Evolutionary conservation across 257 asterid species (phyloP).

Genomic region (Nemophila menziesii): DNA sequence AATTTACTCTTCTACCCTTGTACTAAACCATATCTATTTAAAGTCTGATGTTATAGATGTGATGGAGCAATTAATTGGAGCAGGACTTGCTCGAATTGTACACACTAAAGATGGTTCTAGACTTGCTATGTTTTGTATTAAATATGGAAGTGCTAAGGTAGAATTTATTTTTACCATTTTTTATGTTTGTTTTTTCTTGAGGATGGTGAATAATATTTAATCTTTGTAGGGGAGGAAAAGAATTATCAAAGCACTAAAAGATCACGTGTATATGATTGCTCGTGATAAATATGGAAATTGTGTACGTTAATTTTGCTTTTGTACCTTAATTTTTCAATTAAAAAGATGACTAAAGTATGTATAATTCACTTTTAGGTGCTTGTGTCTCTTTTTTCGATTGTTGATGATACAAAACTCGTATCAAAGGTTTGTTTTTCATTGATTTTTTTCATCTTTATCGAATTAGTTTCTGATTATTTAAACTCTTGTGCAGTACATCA

Average conservation of each 20-base stretch:
- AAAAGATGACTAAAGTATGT: no score
- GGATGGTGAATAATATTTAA: not conserved
- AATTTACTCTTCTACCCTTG: not conserved
- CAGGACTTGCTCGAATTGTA: constrained; percentile 57
- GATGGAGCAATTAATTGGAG: constrained; percentile 61
- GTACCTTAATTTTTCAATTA: no score
- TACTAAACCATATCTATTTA: constrained; percentile 34
- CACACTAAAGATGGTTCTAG: constrained; percentile 89
- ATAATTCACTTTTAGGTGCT: constrained; percentile 63
- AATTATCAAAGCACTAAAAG: constrained; percentile 82
- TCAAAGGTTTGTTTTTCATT: constrained; percentile 51
- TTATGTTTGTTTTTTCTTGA: constrained; percentile 1
- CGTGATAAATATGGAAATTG: constrained; percentile 55
- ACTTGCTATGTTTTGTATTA: constrained; percentile 65
- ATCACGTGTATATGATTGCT: constrained; percentile 59
- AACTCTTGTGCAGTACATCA: constrained; percentile 38
- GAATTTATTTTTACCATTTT: constrained; percentile 2
- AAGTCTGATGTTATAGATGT: constrained; percentile 86
- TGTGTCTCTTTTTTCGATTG: constrained; percentile 63
- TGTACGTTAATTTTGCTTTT: no score
- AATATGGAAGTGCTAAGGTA: constrained; percentile 95
- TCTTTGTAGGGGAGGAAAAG: constrained; percentile 75
- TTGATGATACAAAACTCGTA: constrained; percentile 89
- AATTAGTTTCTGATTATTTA: constrained; percentile 4
- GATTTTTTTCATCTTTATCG: constrained; percentile 3